phyloP scores from a whole-genome alignment of 2,329 filamentous ascomycete genomes.

The Nannizziopsis barbatae region DNA sequence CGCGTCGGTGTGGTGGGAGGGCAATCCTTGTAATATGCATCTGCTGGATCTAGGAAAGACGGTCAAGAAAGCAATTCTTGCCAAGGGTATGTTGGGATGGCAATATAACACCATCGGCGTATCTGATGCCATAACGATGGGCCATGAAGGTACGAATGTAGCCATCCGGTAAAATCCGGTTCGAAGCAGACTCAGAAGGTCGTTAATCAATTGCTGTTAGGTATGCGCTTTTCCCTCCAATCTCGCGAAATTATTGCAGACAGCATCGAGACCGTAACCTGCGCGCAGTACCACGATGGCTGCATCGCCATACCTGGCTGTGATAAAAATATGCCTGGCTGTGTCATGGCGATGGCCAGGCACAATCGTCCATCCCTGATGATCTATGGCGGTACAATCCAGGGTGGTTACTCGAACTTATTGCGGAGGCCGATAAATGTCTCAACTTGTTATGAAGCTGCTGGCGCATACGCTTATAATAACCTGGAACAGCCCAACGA shows the following conservation, averaged over 20 bases:
- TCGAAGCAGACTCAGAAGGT: neutral
- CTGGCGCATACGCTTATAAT: conserved; percentile 70
- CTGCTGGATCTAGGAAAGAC: conserved; percentile 79
- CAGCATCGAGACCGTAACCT: conserved; percentile 85
- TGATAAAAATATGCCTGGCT: conserved; percentile 96
- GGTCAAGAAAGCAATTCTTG: conserved; percentile 69
- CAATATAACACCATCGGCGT: conserved; percentile 88
- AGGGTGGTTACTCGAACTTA: conserved; percentile 68
- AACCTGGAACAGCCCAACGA: conserved; percentile 59
- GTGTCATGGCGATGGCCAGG: conserved; percentile 78
- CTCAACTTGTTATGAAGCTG: conserved; percentile 75
- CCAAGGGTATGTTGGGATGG: conserved; percentile 83
- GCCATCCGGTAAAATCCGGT: neutral
- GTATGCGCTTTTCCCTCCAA: conserved; percentile 89
- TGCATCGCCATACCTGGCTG: conserved; percentile 89
- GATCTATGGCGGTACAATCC: conserved; percentile 89
- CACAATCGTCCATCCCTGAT: conserved; percentile 89
- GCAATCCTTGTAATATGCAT: conserved; percentile 77
- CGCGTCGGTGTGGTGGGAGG: conserved; percentile 93
- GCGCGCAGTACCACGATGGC: conserved; percentile 83
- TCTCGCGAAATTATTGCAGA: conserved; percentile 88
- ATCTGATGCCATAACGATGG: conserved; percentile 91
- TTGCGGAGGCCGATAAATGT: conserved; percentile 76
- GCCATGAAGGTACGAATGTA: conserved; percentile 58
- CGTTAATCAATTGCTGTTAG: conserved; percentile 34